Evolutionary conservation across 1,139 yeast species (phyloP), one percentile per base, ranked within the genome.

Genomic region (Candida sanyaensis): DNA sequence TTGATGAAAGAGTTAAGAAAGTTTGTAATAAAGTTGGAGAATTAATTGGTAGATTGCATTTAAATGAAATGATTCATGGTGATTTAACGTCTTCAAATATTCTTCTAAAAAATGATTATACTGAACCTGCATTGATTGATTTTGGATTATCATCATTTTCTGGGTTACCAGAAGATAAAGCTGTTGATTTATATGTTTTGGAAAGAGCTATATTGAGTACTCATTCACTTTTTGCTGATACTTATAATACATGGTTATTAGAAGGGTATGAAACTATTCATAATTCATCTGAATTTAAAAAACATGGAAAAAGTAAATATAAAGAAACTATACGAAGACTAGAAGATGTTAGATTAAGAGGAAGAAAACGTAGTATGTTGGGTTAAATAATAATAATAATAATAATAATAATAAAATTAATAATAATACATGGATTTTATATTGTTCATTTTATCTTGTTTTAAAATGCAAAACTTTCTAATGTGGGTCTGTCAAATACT

Each of bases 1-100:
- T 63, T 55, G 49, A 66, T 32, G 65, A 59, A 0, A 64, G 66
- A 2, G 86, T 82, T 0, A 60, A 75, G 52, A 51, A 53, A 0
- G 69, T 81, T 2, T 66, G 86, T 52, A 52, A 51, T 6, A 62
- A 65, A 17, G 90, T 88, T 2, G 99, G 99, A 0, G 60, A 62
- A 37, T 78, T 83, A 49, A 80, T 95, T 42, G 97, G 88, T 0
- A 64, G 75, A 46, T 69, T 93, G 57, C 99, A 95, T 66, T 61
- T 78, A 54, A 75, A 81, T 52, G 96, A 90, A 54, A 81, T 89
- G 68, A 84, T 91, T 28, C 99, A 95, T 63, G 99, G 99, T 1
- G 99, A 95, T 63, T 74, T 95, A 59, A 95, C 99, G 0, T 84
- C 95, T 26, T 91, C 98, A 0, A 95, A 95, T 61, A 80, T 92